These are phyloP conservation scores for apple (Malus domestica) DNA, from an alignment of 306 rosid species.

Conservation along the genomic window DNA sequence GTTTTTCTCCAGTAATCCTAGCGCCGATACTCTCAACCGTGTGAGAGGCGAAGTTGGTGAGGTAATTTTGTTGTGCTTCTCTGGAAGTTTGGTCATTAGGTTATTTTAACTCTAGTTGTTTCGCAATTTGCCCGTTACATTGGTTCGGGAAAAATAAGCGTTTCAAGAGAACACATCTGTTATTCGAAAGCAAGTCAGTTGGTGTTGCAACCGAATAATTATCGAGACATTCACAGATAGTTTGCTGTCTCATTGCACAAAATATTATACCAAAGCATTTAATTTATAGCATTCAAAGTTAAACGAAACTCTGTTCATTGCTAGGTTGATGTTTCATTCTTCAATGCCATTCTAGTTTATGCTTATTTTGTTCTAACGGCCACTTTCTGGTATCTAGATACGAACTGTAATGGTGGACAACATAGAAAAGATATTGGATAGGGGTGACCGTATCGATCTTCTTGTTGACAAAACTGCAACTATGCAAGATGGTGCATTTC, in stretches of 20 bases:
- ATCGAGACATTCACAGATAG: background rate
- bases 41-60: slow-evolving; percentile 92
- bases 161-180: background rate
- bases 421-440: slow-evolving; percentile 86
- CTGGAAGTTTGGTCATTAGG: slow-evolving; percentile 4
- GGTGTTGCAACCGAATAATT: background rate
- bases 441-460: slow-evolving; percentile 95
- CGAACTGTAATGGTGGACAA: slow-evolving; percentile 93
- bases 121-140: background rate
- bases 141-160: background rate
- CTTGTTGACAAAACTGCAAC: slow-evolving; percentile 96
- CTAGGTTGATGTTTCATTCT: background rate
- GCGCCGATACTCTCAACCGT: slow-evolving; percentile 81
- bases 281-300: background rate
- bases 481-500: slow-evolving; percentile 96
- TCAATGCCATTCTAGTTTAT: slow-evolving; percentile 1
- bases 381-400: slow-evolving; percentile 46
- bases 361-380: slow-evolving; percentile 17
- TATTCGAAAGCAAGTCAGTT: background rate
- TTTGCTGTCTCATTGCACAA: background rate
- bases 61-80: slow-evolving; percentile 51
- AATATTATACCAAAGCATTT: background rate
- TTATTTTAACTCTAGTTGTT: background rate
- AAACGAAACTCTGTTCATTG: background rate
- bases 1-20: slow-evolving; percentile 76